Conservation (phyloP, 1,284 basidiomycete species). For the Ganoderma sinense region DNA sequence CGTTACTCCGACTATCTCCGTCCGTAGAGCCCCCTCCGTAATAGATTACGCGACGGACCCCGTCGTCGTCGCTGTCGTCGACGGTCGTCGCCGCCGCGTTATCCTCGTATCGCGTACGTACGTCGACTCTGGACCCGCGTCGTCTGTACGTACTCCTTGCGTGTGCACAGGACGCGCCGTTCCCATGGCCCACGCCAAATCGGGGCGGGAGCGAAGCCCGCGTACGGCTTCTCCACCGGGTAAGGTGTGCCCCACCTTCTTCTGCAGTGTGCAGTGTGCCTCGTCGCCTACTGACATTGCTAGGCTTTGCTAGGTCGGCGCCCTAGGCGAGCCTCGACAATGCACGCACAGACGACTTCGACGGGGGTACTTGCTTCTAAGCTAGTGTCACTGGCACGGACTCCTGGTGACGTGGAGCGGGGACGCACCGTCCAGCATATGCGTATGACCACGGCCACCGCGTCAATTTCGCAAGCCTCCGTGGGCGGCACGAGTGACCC, state of each 20-base stretch:
- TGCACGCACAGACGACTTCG: neutral
- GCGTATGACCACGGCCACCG: too few species aligned
- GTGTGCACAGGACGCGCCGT: neutral
- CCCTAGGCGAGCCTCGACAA: neutral
- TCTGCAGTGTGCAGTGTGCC: neutral
- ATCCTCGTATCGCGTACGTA: neutral
- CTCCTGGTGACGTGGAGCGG: neutral
- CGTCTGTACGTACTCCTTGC: neutral
- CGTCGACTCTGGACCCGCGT: neutral
- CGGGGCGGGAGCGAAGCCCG: neutral
- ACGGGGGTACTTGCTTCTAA: too few species aligned
- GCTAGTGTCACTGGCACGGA: too few species aligned
- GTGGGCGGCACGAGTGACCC: too few species aligned
- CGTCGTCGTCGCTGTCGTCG: neutral
- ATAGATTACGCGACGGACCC: neutral
- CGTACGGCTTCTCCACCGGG: neutral
- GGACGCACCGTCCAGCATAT: neutral
- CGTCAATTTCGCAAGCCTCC: neutral
- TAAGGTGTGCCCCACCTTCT: neutral
- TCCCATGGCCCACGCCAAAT: neutral
- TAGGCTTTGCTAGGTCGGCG: neutral
- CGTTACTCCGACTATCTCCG: neutral
- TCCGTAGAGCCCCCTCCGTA: neutral
- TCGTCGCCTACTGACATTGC: neutral
- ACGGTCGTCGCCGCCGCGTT: too few species aligned